Evolutionary conservation across 352 stramenopile species (phyloP), one percentile per base, ranked within the genome.

Genomic region (Pythium myriotylum): DNA sequence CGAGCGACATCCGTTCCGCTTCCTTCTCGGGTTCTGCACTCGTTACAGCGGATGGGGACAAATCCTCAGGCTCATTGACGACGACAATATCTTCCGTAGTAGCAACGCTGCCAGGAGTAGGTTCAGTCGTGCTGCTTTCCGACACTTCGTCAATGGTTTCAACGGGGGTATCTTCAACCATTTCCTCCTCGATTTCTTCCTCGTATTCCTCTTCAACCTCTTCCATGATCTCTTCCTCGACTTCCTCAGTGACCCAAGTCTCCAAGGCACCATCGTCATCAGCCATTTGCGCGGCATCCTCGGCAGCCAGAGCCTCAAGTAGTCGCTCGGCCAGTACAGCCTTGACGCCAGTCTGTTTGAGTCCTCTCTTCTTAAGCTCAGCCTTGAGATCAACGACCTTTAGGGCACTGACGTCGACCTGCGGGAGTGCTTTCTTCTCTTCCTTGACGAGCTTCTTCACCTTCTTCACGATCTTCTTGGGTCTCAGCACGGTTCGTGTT

Each of bases 361-460:
- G 64, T 1, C 82, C 82, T 20, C 82, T 70, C 52, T 78, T 82
- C 54, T 81, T 88, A 26, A 93, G 50, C 43, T 90, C 81, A 0
- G 47, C 65, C 17, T 81, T 73, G 20, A 93, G 59, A 10, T 93
- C 68, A n/a, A 72, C 67, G 10, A 93, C 84, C 49, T 74, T 74
- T 17, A 81, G 62, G 4, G 22, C 56, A 7, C 39, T 19, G 7
- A 76, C 62, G 19, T 81, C 70, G 9, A 81, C 62, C 22, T 40
- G 22, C 2, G 59, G 54, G 7, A 62, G 22, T 26, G 39, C 53
- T 62, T 72, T 5, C 73, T 73, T 72, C 10, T 63, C 47, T 20
- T 57, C 63, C 29, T 57, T 67, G 17, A 73, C 59, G 42, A 73
- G 48, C 20, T 57, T 60, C 24, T 56, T 72, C 4, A 64, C 58